Evolutionary conservation across 176 grass and related monocot genomes (phyloP).

Genomic region (Zizania latifolia): DNA sequence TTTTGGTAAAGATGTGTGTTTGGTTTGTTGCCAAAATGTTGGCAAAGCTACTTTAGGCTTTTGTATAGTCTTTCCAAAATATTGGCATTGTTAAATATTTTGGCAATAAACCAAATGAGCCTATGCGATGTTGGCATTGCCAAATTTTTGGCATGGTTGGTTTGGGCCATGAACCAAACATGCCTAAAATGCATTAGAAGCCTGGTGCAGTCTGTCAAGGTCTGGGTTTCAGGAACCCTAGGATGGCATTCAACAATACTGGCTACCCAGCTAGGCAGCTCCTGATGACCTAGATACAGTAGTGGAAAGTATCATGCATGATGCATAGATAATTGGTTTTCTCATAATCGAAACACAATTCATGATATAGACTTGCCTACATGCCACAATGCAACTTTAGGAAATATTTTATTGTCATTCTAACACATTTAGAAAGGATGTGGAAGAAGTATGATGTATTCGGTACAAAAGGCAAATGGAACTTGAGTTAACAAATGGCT

Average conservation of each 20-base stretch:
- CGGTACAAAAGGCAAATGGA: neutral
- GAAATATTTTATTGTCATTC: neutral
- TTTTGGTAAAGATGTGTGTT: too few species aligned
- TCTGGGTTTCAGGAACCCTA: too few species aligned
- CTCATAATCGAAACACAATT: neutral
- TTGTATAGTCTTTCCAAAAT: too few species aligned
- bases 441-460: neutral
- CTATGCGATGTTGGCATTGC: too few species aligned
- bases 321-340: neutral
- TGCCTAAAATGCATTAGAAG: constrained; percentile 4
- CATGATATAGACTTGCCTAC: neutral
- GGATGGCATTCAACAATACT: constrained; percentile 8
- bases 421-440: neutral
- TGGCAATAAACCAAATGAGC: too few species aligned
- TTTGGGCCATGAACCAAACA: too few species aligned
- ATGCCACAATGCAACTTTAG: neutral
- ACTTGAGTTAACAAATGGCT: neutral
- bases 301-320: neutral
- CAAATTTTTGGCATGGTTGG: too few species aligned
- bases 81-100: too few species aligned
- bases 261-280: neutral
- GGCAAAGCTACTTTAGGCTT: too few species aligned
- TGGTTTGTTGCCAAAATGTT: too few species aligned
- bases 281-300: neutral
- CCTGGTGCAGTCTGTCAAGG: neutral